These are phyloP conservation scores for Rhododendron simsii DNA, from an alignment of 148 eudicot species.

Conservation along the genomic window DNA sequence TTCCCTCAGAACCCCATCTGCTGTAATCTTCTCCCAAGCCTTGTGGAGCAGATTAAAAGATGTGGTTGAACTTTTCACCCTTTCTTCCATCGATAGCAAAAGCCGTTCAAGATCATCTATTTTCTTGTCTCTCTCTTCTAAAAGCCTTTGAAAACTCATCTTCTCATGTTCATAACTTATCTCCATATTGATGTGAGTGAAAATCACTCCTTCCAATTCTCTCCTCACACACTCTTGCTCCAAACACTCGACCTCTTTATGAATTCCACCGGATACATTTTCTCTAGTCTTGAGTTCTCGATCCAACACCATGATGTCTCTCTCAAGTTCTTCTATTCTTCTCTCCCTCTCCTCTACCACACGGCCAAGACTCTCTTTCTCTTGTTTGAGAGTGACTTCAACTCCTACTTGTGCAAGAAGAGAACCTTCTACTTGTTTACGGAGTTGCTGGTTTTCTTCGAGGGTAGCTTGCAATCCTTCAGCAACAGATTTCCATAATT, in stretches of 20 bases:
- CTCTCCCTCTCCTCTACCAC: constrained; percentile 33
- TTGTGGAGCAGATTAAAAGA: constrained; percentile 25
- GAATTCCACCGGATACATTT: neutral
- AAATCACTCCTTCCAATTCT: constrained; percentile 33
- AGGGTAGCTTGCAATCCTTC: constrained; percentile 46
- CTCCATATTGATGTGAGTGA: constrained; percentile 20
- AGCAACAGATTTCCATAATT: constrained; percentile 56
- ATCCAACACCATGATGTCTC: constrained; percentile 32
- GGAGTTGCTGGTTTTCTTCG: constrained; percentile 41
- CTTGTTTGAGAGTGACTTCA: constrained; percentile 54
- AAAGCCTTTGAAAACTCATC: constrained; percentile 22
- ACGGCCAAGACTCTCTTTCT: constrained; percentile 34
- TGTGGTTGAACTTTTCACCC: constrained; percentile 23
- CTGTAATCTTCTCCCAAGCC: constrained; percentile 42
- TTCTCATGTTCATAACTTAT: constrained; percentile 22
- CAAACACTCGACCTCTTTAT: constrained; percentile 16
- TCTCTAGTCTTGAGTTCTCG: constrained; percentile 20
- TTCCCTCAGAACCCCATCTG: constrained; percentile 28
- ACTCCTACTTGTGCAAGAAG: constrained; percentile 65
- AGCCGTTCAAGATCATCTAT: constrained; percentile 30
- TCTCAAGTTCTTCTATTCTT: constrained; percentile 38
- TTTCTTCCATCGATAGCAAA: constrained; percentile 30
- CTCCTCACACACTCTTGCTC: constrained; percentile 27
- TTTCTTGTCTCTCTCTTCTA: constrained; percentile 34
- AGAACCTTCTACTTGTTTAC: constrained; percentile 65